phyloP scores from a whole-genome alignment of 768 basidiomycete genomes.

The Hypholoma fasciculare region DNA sequence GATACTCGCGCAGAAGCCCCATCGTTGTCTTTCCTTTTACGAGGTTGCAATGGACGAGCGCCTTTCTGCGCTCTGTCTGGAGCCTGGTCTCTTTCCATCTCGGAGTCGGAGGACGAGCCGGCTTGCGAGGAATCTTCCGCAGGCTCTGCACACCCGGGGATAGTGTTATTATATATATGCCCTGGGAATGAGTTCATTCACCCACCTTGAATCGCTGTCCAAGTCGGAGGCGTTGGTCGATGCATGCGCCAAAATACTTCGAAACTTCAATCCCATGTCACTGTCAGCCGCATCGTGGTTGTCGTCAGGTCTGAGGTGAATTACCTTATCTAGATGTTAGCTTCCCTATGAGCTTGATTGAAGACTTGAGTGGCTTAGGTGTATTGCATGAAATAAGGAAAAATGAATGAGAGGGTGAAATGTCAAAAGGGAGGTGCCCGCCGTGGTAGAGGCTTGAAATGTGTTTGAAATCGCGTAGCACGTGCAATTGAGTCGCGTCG shows the following conservation, averaged over 20 bases:
- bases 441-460: no score
- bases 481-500: no score
- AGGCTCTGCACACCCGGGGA: background rate
- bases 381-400: no score
- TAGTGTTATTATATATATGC: background rate
- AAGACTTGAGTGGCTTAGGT: no score
- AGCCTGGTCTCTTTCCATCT: background rate
- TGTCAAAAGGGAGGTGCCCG: no score
- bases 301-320: no score
- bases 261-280: no score
- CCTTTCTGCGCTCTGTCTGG: background rate
- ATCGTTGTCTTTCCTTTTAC: conserved; percentile 2
- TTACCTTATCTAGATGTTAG: no score
- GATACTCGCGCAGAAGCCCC: background rate
- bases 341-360: no score
- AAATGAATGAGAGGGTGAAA: no score
- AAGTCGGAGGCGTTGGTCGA: background rate
- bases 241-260: background rate
- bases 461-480: no score
- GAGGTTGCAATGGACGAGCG: background rate
- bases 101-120: background rate
- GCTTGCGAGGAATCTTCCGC: background rate
- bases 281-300: no score
- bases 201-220: background rate
- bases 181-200: background rate